phyloP scores from a whole-genome alignment of 1,284 basidiomycete genomes.

The Mrakiaceae sp. region DNA sequence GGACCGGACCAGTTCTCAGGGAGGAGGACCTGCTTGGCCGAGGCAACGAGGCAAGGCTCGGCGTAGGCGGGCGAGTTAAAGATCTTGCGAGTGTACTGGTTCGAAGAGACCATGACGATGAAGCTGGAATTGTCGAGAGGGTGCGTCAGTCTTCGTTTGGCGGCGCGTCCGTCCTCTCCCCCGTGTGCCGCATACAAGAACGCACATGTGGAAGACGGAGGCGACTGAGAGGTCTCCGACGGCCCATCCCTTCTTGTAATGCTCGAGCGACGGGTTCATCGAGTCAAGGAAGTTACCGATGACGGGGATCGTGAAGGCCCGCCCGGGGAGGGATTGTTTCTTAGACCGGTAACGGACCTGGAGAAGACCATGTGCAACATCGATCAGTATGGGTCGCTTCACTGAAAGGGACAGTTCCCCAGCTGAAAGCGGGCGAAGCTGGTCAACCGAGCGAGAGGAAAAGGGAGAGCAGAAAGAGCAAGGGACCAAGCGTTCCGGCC shows the following conservation, averaged over 20 bases:
- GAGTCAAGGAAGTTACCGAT: slow-evolving; percentile 90
- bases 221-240: slow-evolving; percentile 71
- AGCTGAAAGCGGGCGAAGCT: background rate
- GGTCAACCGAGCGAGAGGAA: background rate
- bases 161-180: background rate
- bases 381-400: background rate
- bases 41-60: slow-evolving; percentile 87
- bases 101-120: slow-evolving; percentile 90
- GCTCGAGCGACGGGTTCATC: slow-evolving; percentile 73
- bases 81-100: slow-evolving; percentile 82
- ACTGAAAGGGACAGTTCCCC: background rate
- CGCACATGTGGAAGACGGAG: slow-evolving; percentile 89
- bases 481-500: background rate
- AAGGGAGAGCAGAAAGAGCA: background rate
- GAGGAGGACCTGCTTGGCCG: slow-evolving; percentile 77
- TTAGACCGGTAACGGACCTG: slow-evolving; percentile 77
- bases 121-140: slow-evolving; percentile 47
- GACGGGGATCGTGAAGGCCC: slow-evolving; percentile 81
- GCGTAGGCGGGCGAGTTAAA: slow-evolving; percentile 80
- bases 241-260: slow-evolving; percentile 81
- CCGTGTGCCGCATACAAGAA: background rate
- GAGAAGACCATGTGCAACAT: background rate
- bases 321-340: slow-evolving; percentile 75
- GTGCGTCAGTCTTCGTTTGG: background rate
- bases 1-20: slow-evolving; percentile 74